Evolutionary conservation across 371 early-diverging fungal genomes (phyloP), one percentile per base, ranked within the genome.

Genomic region (Lichtheimia corymbifera): DNA sequence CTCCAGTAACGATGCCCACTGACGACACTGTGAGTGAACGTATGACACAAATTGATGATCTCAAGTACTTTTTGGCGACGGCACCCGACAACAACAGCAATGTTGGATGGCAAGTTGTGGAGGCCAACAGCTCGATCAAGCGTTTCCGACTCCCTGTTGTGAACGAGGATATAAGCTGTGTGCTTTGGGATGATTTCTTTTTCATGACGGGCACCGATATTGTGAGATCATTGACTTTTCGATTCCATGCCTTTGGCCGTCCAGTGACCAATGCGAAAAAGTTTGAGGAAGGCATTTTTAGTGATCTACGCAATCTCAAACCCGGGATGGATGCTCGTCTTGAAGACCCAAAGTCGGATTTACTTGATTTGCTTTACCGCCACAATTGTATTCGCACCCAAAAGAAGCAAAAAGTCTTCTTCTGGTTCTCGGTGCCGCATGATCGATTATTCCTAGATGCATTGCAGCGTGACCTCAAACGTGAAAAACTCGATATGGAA

Each of bases 371-470:
- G 80, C 84, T 99, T 54, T 97, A 97, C 86, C 95, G 95, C 76
- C 90, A 97, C 78, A 93, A 96, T 63, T 99, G 99, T 75, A 96
- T 99, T 61, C 88, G 99, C 30, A 99, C 99, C 9, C 99, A 99
- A 78, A 99, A 99, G 86, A 99, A 99, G 79, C 97, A 96, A 74
- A 99, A 99, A 67, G 99, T 99, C 14, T 99, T 99, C 75, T 97
- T 88, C 74, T 99, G 99, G 99, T 93, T 92, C 76, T 92, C 95
- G 42, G 99, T 99, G 5, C 97, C 95, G 15, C 98, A 98, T 77
- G 99, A 99, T 76, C 81, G 93, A 45, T 86, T 98, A 50, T 97
- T 97, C 70, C 85, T 95, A 57, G 99, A 99, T 80, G 99, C 99
- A 18, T 85, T 99, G 43, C 99, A 99, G 77, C 89, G 99, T 54